Conservation (phyloP, 768 basidiomycete genomes). For the Trametes sanguinea region DNA sequence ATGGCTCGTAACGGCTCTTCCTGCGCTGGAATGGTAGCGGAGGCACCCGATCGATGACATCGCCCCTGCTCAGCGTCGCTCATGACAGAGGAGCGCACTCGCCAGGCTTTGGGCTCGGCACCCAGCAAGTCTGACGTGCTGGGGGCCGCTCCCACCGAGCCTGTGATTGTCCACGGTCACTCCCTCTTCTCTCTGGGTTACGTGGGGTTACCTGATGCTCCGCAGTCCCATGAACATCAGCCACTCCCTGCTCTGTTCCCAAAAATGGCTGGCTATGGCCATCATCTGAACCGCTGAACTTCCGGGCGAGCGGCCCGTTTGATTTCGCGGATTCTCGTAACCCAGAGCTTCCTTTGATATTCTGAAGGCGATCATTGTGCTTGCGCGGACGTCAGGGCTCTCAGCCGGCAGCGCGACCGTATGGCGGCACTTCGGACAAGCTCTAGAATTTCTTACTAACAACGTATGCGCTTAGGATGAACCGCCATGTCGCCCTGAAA, state of each 20-base stretch:
- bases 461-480: conserved; percentile 56
- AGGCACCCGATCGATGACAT: conserved; percentile 1
- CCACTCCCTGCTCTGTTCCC: neutral
- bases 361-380: neutral
- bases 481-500: conserved; percentile 97
- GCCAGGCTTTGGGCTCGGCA: neutral
- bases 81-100: neutral
- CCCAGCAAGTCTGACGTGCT: no score
- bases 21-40: no score
- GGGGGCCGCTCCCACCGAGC: neutral
- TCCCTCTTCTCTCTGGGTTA: neutral
- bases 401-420: neutral
- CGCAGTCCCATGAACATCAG: neutral
- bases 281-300: neutral
- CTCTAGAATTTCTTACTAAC: conserved; percentile 4
- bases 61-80: neutral
- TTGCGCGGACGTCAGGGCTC: no score
- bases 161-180: neutral
- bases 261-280: neutral
- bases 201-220: neutral
- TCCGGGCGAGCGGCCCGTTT: neutral
- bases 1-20: no score
- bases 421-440: neutral
- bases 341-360: neutral
- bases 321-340: conserved; percentile 11